Conservation (phyloP, 768 basidiomycete species). For the Rhizopogon salebrosus region DNA sequence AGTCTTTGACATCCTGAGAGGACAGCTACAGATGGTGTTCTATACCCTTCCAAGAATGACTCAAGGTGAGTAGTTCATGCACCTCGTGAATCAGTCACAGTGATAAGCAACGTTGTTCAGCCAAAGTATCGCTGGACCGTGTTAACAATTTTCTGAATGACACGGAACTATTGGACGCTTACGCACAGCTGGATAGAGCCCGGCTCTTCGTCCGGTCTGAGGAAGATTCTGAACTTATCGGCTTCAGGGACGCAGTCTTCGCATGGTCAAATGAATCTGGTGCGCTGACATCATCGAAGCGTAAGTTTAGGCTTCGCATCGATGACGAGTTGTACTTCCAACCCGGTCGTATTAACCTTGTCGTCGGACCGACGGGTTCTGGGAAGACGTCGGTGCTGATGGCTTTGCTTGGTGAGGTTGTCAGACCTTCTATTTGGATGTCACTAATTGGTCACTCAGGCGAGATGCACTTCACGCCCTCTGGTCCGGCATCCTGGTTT, state of each 20-base stretch:
- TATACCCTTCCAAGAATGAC: constrained; percentile 26
- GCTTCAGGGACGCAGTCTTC: constrained; percentile 51
- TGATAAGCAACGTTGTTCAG: constrained; percentile 20
- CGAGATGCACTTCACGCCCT: constrained; percentile 62
- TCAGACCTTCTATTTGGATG: background rate
- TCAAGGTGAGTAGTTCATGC: constrained; percentile 6
- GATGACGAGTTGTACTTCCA: too few relatives aligned
- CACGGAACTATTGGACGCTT: constrained; percentile 10
- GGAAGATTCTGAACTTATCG: constrained; percentile 33
- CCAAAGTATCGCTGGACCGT: constrained; percentile 63
- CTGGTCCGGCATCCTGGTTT: constrained; percentile 53
- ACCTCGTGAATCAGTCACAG: background rate
- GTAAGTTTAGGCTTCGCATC: constrained; percentile 47
- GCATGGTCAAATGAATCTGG: constrained; percentile 37
- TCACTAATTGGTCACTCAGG: background rate
- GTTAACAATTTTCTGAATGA: constrained; percentile 39
- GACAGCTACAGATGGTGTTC: constrained; percentile 36
- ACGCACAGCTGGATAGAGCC: background rate
- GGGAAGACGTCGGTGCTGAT: too few relatives aligned
- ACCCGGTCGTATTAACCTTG: constrained; percentile 47
- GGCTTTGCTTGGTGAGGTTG: too few relatives aligned
- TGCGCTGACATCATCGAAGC: constrained; percentile 16
- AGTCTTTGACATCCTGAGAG: constrained; percentile 59
- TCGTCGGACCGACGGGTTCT: constrained; percentile 55
- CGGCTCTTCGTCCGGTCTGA: constrained; percentile 5